phyloP scores from a whole-genome alignment of 192 early-diverging fungal species.

The Fimicolochytrium jonesii region DNA sequence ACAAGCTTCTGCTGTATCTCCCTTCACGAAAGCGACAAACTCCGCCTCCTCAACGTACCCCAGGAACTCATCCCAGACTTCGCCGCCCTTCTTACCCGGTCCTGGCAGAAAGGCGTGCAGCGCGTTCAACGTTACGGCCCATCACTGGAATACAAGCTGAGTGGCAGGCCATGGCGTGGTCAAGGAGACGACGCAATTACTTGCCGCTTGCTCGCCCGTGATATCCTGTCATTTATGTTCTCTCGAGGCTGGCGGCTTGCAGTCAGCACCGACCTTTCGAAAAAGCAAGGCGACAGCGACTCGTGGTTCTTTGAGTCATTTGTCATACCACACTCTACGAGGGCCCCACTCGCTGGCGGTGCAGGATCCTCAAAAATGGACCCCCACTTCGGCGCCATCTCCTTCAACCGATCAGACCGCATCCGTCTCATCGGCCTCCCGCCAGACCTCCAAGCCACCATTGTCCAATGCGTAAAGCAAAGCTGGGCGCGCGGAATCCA shows the following conservation, averaged over 20 bases:
- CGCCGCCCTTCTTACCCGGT: neutral
- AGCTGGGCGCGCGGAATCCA: neutral
- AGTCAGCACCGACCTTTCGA: neutral
- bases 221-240: neutral
- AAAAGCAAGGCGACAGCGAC: slow-evolving; percentile 5
- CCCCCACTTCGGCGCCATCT: neutral
- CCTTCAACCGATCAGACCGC: slow-evolving; percentile 14
- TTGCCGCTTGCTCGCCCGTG: neutral
- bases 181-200: slow-evolving; percentile 3
- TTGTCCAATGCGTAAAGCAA: neutral
- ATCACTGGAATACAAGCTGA: slow-evolving; percentile 1
- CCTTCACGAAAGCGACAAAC: slow-evolving; percentile 5
- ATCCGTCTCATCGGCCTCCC: slow-evolving; percentile 1
- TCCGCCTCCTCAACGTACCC: neutral
- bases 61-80: neutral
- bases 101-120: slow-evolving; percentile 5
- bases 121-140: neutral
- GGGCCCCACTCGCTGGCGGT: too few species aligned
- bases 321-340: too few species aligned
- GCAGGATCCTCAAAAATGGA: neutral
- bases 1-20: slow-evolving; percentile 13
- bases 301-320: neutral
- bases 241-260: neutral
- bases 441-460: neutral
- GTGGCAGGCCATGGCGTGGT: neutral